Evolutionary conservation across 2,329 filamentous ascomycete species (phyloP).

Genomic region (Colletotrichum sp.): DNA sequence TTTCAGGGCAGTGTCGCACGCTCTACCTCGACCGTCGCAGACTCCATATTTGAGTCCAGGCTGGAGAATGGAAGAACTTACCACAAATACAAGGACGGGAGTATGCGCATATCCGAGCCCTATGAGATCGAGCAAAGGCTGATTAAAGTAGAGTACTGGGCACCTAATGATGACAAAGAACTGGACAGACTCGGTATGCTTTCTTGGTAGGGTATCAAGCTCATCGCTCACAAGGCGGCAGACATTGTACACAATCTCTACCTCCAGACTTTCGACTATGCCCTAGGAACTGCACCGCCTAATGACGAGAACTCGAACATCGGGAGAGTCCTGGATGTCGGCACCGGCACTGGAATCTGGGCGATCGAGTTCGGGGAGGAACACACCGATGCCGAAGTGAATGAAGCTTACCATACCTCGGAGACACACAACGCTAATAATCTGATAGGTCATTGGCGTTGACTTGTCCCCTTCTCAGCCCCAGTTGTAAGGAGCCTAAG

Average conservation of each 20-base stretch:
- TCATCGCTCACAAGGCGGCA: not conserved
- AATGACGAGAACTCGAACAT: not conserved
- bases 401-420: not conserved
- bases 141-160: not conserved
- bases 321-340: not conserved
- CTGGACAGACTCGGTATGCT: not conserved
- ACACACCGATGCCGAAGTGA: not conserved
- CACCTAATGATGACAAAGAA: not conserved
- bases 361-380: not conserved
- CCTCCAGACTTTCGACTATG: not conserved
- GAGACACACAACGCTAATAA: not conserved
- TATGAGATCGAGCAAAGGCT: not conserved
- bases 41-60: not conserved
- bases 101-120: not conserved
- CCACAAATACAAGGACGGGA: not conserved
- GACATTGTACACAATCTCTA: not conserved
- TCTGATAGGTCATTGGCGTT: not conserved
- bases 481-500: not conserved
- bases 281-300: not conserved
- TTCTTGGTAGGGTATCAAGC: not conserved
- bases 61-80: not conserved
- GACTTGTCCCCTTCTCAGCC: not conserved
- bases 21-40: not conserved
- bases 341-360: not conserved
- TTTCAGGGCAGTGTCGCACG: not conserved